A percentile compares a stretch with the other conserved stretches of the same genome.
Conservation (phyloP, 2,329 filamentous ascomycete genomes). For the Nemania bipapillata region DNA sequence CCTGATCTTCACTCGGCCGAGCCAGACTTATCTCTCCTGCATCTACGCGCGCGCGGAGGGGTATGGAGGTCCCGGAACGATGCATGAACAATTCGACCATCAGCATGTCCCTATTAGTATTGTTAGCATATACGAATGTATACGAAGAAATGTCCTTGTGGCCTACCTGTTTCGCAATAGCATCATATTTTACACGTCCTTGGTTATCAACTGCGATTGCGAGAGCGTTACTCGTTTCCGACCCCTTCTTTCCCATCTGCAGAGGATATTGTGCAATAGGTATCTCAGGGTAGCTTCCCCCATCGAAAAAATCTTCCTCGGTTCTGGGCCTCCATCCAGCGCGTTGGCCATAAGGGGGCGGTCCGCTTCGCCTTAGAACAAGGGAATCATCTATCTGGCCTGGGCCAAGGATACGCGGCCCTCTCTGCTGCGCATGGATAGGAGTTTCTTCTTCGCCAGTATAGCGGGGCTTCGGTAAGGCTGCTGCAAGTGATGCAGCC, state of each 20-base stretch:
- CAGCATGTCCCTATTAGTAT: conserved; percentile 74
- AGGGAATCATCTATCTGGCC: conserved; percentile 86
- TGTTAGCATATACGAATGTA: neutral
- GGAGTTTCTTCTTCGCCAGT: conserved; percentile 85
- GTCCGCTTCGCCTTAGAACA: conserved; percentile 80
- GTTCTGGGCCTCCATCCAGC: conserved; percentile 88
- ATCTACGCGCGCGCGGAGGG: conserved; percentile 89
- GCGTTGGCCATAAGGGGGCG: conserved; percentile 87
- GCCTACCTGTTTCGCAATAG: conserved; percentile 75
- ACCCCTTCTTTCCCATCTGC: conserved; percentile 87
- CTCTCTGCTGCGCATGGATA: conserved; percentile 75
- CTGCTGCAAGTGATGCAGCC: conserved; percentile 78
- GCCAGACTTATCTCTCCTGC: conserved; percentile 90
- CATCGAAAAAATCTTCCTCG: conserved; percentile 93
- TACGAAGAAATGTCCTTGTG: neutral
- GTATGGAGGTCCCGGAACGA: conserved; percentile 98
- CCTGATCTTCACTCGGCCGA: conserved; percentile 84
- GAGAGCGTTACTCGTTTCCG: conserved; percentile 81
- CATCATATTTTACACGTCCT: conserved; percentile 95
- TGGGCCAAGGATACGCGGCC: conserved; percentile 82
- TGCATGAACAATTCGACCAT: conserved; percentile 86
- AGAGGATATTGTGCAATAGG: conserved; percentile 94
- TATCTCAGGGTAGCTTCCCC: conserved; percentile 94
- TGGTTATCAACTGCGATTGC: conserved; percentile 91
- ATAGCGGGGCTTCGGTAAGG: conserved; percentile 90